Evolutionary conservation across 139 green algal species (phyloP).

Genomic region (Chlorella sp.): DNA sequence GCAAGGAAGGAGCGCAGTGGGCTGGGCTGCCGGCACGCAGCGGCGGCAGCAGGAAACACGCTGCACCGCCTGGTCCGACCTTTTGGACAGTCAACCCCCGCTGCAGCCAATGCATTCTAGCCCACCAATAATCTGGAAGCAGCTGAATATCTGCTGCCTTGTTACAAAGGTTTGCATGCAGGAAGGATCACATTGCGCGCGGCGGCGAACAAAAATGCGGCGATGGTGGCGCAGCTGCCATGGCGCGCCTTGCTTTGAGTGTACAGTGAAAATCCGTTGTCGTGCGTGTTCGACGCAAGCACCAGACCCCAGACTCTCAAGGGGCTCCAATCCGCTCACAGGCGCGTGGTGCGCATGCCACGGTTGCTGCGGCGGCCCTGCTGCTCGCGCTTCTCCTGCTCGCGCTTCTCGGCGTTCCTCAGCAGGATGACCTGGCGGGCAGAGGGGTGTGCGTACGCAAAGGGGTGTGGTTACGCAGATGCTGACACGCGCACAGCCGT

Average conservation of each 20-base stretch:
- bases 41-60: no score
- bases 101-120: no score
- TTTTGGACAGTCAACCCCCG: no score
- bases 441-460: no score
- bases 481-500: no score
- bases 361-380: background rate
- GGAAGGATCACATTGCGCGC: background rate
- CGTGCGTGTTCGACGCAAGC: no score
- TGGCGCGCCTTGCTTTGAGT: background rate
- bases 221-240: background rate
- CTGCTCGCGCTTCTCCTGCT: background rate
- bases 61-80: no score
- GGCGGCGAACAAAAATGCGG: background rate
- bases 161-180: background rate
- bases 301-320: no score
- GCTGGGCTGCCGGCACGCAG: no score
- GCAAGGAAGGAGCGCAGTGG: no score
- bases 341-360: background rate
- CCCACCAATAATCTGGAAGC: no score
- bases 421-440: constrained; percentile 64
- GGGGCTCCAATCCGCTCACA: background rate
- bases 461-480: no score
- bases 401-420: constrained; percentile 50
- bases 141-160: background rate
- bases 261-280: background rate